Evolutionary conservation across 768 basidiomycete species (phyloP), one percentile per base, ranked within the genome.

Genomic region (Dentipellis fragilis): DNA sequence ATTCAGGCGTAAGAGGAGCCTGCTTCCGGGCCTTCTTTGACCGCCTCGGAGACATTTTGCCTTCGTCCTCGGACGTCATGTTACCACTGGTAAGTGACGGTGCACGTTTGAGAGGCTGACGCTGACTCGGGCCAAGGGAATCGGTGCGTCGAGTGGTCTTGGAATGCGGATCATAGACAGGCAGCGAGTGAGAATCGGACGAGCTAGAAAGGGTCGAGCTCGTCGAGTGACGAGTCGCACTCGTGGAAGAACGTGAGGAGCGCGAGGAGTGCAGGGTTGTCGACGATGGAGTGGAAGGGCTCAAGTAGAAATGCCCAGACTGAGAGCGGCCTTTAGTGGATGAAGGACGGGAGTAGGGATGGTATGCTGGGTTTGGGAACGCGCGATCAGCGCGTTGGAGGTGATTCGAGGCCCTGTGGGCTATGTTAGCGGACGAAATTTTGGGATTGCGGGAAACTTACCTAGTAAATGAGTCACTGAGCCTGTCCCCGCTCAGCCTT

Each of bases 401-500:
- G 62, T 59, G 55, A 52, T 56, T 57, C 47, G 54, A 58, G 57
- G 50, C 59, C 59, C 51, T 19, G 46, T 59, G 52, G 39, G 45
- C 49, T 8, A 55, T 48, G 58, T 52, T 57, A 55, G 46, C 52
- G 3, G 9, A 23, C 48, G 9, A 47, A 38, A 23, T 23, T 8
- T 9, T n/a, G 17, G n/a, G 14, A 2, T n/a, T n/a, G 3, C 52
- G 38, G n/a, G n/a, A 38, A 36, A 74, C 80, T 54, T 69, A 89
- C 88, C 80, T 77, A 55, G 77, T 74, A 64, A 89, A 81, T 52
- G 73, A 73, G 52, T 81, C 75, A 54, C 75, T 80, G 54, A 76
- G 73, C 60, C 75, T 73, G 62, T 75, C 64, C 57, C 80, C 69
- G 23, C 29, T 35, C 40, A 71, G 73, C 52, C 75, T 74, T 34